A percentile compares a stretch with the other conserved stretches of the same genome.
Conservation (phyloP, 371 early-diverging fungal species). For the Furculomyces boomerangus region DNA sequence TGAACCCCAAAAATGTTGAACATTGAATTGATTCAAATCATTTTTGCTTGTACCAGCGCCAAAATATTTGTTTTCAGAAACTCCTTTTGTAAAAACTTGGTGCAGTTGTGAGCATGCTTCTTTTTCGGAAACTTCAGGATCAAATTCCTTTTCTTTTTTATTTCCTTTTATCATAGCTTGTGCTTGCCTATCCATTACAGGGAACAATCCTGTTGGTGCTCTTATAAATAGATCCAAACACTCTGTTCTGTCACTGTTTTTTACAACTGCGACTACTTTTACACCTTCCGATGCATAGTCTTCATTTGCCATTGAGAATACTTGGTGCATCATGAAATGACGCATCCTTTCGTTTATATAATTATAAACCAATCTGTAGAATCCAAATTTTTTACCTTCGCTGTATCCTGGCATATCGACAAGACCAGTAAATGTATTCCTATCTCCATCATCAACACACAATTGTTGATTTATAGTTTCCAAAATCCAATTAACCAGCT, state of each 20-base stretch:
- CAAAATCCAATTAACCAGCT: conserved; percentile 75
- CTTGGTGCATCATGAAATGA: conserved; percentile 46
- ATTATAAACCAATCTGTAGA: conserved; percentile 58
- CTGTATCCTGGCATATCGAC: conserved; percentile 51
- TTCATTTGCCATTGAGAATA: conserved; percentile 34
- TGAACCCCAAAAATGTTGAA: conserved; percentile 55
- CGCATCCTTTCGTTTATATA: conserved; percentile 64
- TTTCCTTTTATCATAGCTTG: conserved; percentile 9
- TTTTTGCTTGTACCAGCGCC: conserved; percentile 18
- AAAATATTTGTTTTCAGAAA: conserved; percentile 16
- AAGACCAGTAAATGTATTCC: conserved; percentile 48
- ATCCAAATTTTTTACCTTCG: conserved; percentile 38
- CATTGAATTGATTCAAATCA: conserved; percentile 37
- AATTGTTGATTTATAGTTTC: conserved; percentile 73
- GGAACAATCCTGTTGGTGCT: conserved; percentile 36
- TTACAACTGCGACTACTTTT: conserved; percentile 27
- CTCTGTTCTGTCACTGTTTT: conserved; percentile 32
- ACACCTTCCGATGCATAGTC: conserved; percentile 34
- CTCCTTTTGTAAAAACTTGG: conserved; percentile 9
- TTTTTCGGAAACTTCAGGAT: neutral
- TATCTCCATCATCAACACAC: conserved; percentile 33
- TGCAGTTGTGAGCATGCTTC: conserved; percentile 17
- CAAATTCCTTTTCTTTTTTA: conserved; percentile 7
- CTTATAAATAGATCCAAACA: conserved; percentile 37
- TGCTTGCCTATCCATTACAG: conserved; percentile 42